Evolutionary conservation across 495 filamentous ascomycete species (phyloP), one percentile per base, ranked within the genome.

Genomic region (Penicillium simplicissimum): DNA sequence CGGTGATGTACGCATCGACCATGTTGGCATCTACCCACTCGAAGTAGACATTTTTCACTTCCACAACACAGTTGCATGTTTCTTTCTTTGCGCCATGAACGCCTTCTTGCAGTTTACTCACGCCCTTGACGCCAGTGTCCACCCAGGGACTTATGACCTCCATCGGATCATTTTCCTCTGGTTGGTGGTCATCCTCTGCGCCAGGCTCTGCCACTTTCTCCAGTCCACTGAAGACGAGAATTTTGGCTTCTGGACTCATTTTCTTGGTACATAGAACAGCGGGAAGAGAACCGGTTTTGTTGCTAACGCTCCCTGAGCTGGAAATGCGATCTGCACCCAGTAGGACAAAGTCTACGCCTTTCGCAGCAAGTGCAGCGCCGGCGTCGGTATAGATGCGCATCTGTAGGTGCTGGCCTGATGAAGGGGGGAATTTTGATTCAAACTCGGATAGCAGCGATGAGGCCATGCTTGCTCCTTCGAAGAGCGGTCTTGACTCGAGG

Each of bases 401-500:
- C 2, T 68, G 64, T 0, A 82, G 38, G 1, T 66, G 61, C 21
- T 63, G 59, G 21, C 57, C 47, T 0, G 64, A 55, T 52, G 65
- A 33, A 0, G 62, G 23, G 11, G 61, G 35, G 51, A 72, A 58
- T 5, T 68, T 68, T 0, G 60, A 58, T 37, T 73, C 49, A 23
- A 79, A 67, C 1, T 64, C 59, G 1, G 71, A 64, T 0, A 84
- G 63, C 1, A 90, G 51, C 0, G 75, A 76, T 1, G 76, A 75
- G 2, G 83, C 82, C 31, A 88, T 71, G 13, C 75, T 79, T 8
- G 84, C 83, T 11, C 88, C 88, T 72, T 91, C 88, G 62, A 75
- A 88, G 8, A 85, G 75, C 0, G 88, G 88, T 4, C 88, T 78
- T 7, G 88, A 89, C 59, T 90, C 88, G 1, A 90, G 76, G 21